Percentiles rank a stretch among this genome's conserved stretches.
Conservation (phyloP, 306 rosid species). For the Rosa rugosa region DNA sequence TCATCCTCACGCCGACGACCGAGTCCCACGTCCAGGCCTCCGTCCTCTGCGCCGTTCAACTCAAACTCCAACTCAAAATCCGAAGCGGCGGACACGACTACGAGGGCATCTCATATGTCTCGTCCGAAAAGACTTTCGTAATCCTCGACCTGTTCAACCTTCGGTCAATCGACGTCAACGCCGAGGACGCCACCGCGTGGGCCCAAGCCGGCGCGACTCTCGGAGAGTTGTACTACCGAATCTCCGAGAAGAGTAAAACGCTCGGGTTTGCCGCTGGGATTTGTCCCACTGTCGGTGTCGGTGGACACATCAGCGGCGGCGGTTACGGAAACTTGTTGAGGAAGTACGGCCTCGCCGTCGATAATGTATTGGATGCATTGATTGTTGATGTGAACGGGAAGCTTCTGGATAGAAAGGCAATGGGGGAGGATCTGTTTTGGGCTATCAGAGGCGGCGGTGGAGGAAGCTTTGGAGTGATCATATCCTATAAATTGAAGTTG, state of each 20-base stretch:
- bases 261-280: slow-evolving; percentile 73
- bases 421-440: slow-evolving; percentile 90
- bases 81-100: slow-evolving; percentile 88
- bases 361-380: slow-evolving; percentile 61
- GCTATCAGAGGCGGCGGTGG: slow-evolving; percentile 85
- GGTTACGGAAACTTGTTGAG: slow-evolving; percentile 80
- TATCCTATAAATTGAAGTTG: slow-evolving; percentile 54
- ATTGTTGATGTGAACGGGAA: slow-evolving; percentile 63
- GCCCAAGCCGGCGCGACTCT: slow-evolving; percentile 67
- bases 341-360: slow-evolving; percentile 62
- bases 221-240: slow-evolving; percentile 66
- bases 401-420: slow-evolving; percentile 45
- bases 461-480: slow-evolving; percentile 65
- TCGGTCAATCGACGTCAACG: slow-evolving; percentile 45
- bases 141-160: slow-evolving; percentile 75
- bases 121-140: slow-evolving; percentile 48
- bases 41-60: slow-evolving; percentile 51
- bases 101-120: slow-evolving; percentile 69
- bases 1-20: slow-evolving; percentile 52
- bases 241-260: slow-evolving; percentile 59
- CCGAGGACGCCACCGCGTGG: slow-evolving; percentile 44
- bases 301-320: slow-evolving; percentile 82
- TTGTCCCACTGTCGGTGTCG: slow-evolving; percentile 74
- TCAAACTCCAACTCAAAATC: slow-evolving; percentile 53
- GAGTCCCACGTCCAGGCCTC: slow-evolving; percentile 61